phyloP scores from a whole-genome alignment of 345 rosid genomes.

The Moringa oleifera region DNA sequence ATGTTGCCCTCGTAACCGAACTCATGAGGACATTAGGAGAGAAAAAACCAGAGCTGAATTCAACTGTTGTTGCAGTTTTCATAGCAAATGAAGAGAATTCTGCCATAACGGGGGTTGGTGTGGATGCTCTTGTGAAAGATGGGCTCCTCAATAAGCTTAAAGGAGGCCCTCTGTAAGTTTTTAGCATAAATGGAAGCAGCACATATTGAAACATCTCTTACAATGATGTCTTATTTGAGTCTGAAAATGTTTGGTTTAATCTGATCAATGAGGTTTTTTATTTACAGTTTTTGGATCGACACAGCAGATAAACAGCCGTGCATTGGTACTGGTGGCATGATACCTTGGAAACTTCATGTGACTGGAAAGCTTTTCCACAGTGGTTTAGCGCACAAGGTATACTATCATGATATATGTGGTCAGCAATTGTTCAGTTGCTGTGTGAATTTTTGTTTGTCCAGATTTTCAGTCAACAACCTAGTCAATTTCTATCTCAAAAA shows the following conservation, averaged over 20 bases:
- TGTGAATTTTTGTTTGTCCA: background rate
- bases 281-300: constrained; percentile 87
- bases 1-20: constrained; percentile 84
- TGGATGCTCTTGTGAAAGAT: constrained; percentile 79
- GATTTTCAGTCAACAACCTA: no score
- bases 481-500: background rate
- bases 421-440: background rate
- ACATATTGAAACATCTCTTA: background rate
- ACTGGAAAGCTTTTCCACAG: constrained; percentile 96
- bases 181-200: background rate
- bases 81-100: constrained; percentile 95
- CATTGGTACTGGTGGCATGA: constrained; percentile 97
- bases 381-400: constrained; percentile 91
- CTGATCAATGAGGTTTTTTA: constrained; percentile 10
- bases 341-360: constrained; percentile 91
- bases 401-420: background rate
- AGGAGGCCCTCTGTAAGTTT: constrained; percentile 80
- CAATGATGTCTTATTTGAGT: background rate
- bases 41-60: constrained; percentile 64
- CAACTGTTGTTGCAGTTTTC: constrained; percentile 82
- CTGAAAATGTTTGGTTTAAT: background rate
- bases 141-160: constrained; percentile 82
- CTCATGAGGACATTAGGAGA: constrained; percentile 85
- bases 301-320: constrained; percentile 99
- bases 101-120: constrained; percentile 76